These are phyloP conservation scores for Neurospora intermedia DNA, from an alignment of 495 filamentous ascomycete genomes.

Conservation along the genomic window DNA sequence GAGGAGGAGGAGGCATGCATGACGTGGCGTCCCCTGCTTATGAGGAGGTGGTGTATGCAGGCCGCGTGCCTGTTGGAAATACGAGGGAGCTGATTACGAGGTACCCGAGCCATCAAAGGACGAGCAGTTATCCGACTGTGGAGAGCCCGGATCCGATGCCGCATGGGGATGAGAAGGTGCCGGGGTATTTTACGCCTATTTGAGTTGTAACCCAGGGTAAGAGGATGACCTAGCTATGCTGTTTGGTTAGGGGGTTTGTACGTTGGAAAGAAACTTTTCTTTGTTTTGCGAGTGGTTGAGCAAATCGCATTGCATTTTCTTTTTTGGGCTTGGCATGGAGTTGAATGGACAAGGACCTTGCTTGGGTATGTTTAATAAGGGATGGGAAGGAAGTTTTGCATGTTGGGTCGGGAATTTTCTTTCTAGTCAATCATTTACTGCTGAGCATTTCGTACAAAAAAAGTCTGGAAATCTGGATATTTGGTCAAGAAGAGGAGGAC, in stretches of 20 bases:
- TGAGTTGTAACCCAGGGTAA: not conserved
- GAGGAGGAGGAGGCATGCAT: not conserved
- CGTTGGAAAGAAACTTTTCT: not conserved
- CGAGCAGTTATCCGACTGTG: constrained; percentile 22
- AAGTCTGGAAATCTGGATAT: not conserved
- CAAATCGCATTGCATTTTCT: not conserved
- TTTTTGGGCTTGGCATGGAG: not conserved
- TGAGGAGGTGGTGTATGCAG: constrained; percentile 15
- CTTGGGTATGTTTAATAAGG: not conserved
- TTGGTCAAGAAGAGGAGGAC: not conserved
- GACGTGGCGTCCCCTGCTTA: not conserved
- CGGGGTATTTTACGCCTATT: not conserved
- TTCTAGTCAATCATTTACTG: not conserved
- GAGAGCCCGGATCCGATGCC: not conserved
- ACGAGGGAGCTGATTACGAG: constrained; percentile 3
- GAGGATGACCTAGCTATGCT: not conserved
- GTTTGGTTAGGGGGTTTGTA: not conserved
- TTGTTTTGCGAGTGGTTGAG: not conserved
- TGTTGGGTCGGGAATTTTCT: not conserved
- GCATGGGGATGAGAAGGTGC: not conserved
- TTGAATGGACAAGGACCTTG: not conserved
- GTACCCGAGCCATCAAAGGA: constrained; percentile 17
- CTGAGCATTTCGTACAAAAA: not conserved
- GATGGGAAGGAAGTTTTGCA: not conserved
- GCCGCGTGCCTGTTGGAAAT: constrained; percentile 13